Conservation (phyloP, 208 protist species). For the Trypanosoma rangeli region DNA sequence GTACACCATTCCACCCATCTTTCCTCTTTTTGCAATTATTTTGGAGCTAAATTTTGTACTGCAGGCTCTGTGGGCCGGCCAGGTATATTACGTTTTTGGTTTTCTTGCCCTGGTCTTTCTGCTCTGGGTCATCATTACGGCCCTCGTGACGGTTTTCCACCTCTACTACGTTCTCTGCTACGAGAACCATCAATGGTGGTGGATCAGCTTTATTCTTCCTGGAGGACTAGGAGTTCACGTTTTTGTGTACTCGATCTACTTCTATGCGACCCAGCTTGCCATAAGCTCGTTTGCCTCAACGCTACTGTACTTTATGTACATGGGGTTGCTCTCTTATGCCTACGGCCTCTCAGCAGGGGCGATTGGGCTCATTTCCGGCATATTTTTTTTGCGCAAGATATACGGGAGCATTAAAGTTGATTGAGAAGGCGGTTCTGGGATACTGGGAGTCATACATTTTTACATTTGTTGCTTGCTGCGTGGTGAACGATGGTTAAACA, state of each 20-base stretch:
- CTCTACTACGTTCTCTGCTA: conserved; percentile 98
- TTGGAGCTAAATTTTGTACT: conserved; percentile 99
- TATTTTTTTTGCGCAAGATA: conserved; percentile 83
- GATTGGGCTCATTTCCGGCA: conserved; percentile 74
- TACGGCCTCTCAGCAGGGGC: conserved; percentile 83
- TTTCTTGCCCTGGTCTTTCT: conserved; percentile 97
- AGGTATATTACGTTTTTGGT: conserved; percentile 98
- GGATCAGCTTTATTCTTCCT: conserved; percentile 93
- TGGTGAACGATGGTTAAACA: not conserved
- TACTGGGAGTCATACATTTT: not conserved
- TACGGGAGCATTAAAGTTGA: conserved; percentile 85
- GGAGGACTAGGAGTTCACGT: conserved; percentile 92
- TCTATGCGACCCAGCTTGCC: conserved; percentile 80
- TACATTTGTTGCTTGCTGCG: not conserved
- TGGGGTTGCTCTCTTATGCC: conserved; percentile 67
- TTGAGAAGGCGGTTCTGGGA: conserved; percentile 26
- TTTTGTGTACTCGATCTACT: conserved; percentile 92
- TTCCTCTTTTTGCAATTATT: conserved; percentile 97
- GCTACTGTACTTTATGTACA: conserved; percentile 91
- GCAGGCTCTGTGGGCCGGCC: conserved; percentile 91
- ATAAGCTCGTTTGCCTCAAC: conserved; percentile 70
- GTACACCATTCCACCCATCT: conserved; percentile 64
- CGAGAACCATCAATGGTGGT: conserved; percentile 99
- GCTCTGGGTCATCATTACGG: conserved; percentile 94
- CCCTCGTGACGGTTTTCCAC: conserved; percentile 97